Base-by-base conservation (phyloP, 2,329 filamentous ascomycete genomes). In the Penicillium concentricum region DNA sequence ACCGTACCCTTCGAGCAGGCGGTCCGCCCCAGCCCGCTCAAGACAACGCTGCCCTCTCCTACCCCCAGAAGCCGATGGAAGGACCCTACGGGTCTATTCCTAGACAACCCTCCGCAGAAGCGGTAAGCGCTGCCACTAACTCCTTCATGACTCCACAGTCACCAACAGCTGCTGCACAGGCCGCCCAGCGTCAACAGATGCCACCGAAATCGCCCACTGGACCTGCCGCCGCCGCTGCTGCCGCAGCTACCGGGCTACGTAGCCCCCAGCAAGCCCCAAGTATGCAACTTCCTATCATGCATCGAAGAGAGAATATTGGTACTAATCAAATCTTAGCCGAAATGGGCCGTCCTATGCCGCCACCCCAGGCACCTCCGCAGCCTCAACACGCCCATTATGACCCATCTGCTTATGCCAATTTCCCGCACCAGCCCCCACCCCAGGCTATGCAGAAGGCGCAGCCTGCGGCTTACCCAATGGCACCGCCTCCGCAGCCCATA, bases 1-100 rank as follows among this genome's bases (percentile, higher is more conserved):
- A 86, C 48, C 83, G 84, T 68, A 91, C 88, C 3, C 77, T 93
- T 59, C 83, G 91, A 52, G 78, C 82, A 28, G 70, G 73, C 54
- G 75, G 76, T 44, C 70, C 78, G 58, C 81, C 81, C 49, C 76
- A 78, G 26, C 66, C 69, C 53, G 59, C 67, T 59, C 66, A 69
- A 61, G 71, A 79, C 71, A 62, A 74, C 68, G 50, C 71, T 70
- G 59, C 72, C 46, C 70, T 72, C 57, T 60, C 69, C 38, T 72
- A 73, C 54, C 64, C 66, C 41, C 69, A 69, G 20, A 76, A 75
- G 58, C 73, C 73, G 48, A 67, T 62, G 26, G 72, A 76, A 47
- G 56, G 67, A 32, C 68, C 71, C 15, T 76, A 77, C 61, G 69
- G 67, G 45, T 66, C 69, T 43, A 66, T 72, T 51, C 68, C 68